Base-by-base conservation (phyloP, 1,284 basidiomycete species). In the Peniophora sp. region DNA sequence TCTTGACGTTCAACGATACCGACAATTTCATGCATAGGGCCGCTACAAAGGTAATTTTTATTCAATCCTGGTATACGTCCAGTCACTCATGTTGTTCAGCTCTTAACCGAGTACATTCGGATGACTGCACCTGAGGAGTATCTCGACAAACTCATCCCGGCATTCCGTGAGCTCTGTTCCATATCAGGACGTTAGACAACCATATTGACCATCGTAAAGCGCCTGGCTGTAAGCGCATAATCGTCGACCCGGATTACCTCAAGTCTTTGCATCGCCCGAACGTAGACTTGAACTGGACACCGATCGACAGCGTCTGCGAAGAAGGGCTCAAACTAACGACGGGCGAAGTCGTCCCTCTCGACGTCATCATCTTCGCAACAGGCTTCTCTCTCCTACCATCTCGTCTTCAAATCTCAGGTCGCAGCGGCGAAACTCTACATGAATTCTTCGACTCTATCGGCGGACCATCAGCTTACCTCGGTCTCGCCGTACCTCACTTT, bases 161-260 rank as follows among this genome's bases (percentile, higher is more conserved):
- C 65, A 12, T 81, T 73, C 62, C 66, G 77, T 76, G 57, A 38
- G 73, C 47, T 22, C 38, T n/a, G n/a, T n/a, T n/a, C n/a, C n/a
- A n/a, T n/a, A n/a, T n/a, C n/a, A n/a, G n/a, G n/a, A n/a, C n/a
- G n/a, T n/a, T n/a, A n/a, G n/a, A n/a, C n/a, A n/a, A n/a, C n/a
- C n/a, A n/a, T n/a, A n/a, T n/a, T 27, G 52, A 56, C 36, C 55
- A n/a, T 38, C 49, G 32, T 52, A 43, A 49, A 77, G 74, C 74
- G 48, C 71, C 73, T 19, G 76, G 77, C 45, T 81, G 78, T 60
- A 81, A 79, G 57, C 69, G 79, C 24, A 70, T 81, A 14, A 74
- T 82, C 23, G 63, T 77, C 46, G 76, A 83, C 56, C 73, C 77
- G 12, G 72, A 69, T 10, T 82, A 80, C 56, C 66, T 82, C 24